Evolutionary conservation across 2,329 filamentous ascomycete genomes (phyloP).

Genomic region (Clonostachys byssicola): DNA sequence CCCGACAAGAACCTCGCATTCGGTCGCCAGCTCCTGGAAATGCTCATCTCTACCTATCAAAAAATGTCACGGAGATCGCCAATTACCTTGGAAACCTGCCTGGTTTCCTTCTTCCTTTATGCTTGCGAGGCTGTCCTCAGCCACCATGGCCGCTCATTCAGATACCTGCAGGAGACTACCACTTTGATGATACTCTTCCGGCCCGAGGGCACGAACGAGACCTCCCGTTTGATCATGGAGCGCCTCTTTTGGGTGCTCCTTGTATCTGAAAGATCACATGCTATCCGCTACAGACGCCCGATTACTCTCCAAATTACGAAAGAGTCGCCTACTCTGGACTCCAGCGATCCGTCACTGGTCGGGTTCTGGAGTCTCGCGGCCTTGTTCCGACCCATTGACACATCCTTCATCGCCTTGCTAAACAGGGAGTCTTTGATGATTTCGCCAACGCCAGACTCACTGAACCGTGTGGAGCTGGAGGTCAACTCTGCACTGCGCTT

Average conservation of each 20-base stretch:
- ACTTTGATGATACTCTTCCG: constrained; percentile 29
- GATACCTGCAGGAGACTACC: constrained; percentile 36
- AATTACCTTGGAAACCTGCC: constrained; percentile 29
- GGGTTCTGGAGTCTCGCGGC: constrained; percentile 34
- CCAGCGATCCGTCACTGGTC: constrained; percentile 18
- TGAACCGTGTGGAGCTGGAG: constrained; percentile 26
- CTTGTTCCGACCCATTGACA: constrained; percentile 34
- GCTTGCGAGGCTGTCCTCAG: constrained; percentile 34
- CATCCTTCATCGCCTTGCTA: constrained; percentile 31
- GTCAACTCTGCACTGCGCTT: constrained; percentile 29
- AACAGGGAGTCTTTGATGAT: constrained; percentile 28
- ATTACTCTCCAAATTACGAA: constrained; percentile 35
- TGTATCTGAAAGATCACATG: constrained; percentile 37
- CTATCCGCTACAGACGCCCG: constrained; percentile 36
- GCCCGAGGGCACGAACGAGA: constrained; percentile 14
- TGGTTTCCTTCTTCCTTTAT: constrained; percentile 38
- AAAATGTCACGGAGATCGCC: constrained; percentile 22
- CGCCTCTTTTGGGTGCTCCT: constrained; percentile 38
- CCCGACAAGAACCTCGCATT: constrained; percentile 28
- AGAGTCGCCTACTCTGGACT: constrained; percentile 23
- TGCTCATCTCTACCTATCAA: constrained; percentile 25
- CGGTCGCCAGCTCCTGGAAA: constrained; percentile 29
- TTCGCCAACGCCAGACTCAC: constrained; percentile 18
- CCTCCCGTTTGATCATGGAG: constrained; percentile 17
- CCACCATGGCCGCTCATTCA: constrained; percentile 36